Percentiles rank a stretch among this genome's conserved stretches.
phyloP scores from a whole-genome alignment of 2,329 filamentous ascomycete genomes.

The Lachnellula willkommii region DNA sequence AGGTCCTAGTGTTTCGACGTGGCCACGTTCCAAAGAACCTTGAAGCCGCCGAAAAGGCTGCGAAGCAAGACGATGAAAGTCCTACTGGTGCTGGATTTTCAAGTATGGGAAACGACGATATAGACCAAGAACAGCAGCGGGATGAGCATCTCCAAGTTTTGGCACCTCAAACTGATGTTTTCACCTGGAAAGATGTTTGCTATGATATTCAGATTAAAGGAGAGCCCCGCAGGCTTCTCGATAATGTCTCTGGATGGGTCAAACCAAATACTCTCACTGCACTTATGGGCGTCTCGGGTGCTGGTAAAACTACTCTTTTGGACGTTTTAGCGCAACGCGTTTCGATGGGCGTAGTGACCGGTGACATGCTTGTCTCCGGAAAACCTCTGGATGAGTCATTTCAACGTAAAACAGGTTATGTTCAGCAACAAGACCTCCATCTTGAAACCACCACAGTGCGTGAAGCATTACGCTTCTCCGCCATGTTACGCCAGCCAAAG shows the following conservation, averaged over 20 bases:
- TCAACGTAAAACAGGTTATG: conserved; percentile 88
- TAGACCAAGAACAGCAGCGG: conserved; percentile 15
- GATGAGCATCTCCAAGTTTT: conserved; percentile 24
- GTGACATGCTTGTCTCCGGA: conserved; percentile 58
- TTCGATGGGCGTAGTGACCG: conserved; percentile 82
- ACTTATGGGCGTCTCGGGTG: conserved; percentile 68
- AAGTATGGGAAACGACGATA: conserved; percentile 12
- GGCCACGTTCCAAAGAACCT: conserved; percentile 40
- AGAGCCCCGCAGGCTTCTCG: conserved; percentile 58
- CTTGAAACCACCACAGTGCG: conserved; percentile 79
- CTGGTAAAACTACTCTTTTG: conserved; percentile 80
- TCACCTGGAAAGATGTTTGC: conserved; percentile 44
- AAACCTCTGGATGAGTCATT: conserved; percentile 53
- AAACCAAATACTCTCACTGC: conserved; percentile 67
- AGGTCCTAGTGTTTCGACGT: conserved; percentile 69
- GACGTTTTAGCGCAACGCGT: conserved; percentile 77
- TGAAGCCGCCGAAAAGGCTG: conserved; percentile 33
- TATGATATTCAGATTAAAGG: conserved; percentile 71
- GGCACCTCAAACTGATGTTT: conserved; percentile 28
- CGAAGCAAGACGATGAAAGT: conserved; percentile 26
- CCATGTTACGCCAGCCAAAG: conserved; percentile 77
- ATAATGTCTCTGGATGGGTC: conserved; percentile 68
- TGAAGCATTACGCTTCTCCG: conserved; percentile 78
- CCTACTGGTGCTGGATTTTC: conserved; percentile 3
- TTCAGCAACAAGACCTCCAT: conserved; percentile 90